These are phyloP conservation scores for Thalassiosira exigua DNA, from an alignment of 352 stramenopile species.

Conservation along the genomic window DNA sequence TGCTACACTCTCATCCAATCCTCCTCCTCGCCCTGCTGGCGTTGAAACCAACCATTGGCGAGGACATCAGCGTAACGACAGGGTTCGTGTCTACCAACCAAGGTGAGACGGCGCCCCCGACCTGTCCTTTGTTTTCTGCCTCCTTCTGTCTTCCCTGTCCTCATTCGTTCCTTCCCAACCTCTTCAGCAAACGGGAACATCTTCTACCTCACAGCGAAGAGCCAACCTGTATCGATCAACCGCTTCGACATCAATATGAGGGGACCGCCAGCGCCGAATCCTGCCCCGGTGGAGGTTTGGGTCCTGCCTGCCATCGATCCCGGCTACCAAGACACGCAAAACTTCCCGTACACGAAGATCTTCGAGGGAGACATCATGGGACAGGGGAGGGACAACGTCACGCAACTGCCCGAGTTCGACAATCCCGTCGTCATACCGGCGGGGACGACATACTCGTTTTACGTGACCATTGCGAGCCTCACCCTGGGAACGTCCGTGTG, in stretches of 20 bases:
- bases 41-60: no score
- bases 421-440: not conserved
- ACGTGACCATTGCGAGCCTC: not conserved
- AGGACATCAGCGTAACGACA: no score
- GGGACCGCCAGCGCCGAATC: not conserved
- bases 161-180: not conserved
- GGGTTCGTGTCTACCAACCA: no score
- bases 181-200: constrained; percentile 13
- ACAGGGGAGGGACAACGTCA: not conserved
- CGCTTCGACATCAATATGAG: constrained; percentile 18
- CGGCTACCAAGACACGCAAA: not conserved
- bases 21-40: no score
- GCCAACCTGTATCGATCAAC: constrained; percentile 11
- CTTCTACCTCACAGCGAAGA: constrained; percentile 19
- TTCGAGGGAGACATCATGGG: not conserved
- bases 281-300: not conserved
- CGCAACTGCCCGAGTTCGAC: not conserved
- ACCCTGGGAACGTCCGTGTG: not conserved
- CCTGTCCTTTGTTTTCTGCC: no score
- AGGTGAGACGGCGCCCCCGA: no score
- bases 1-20: no score
- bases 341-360: constrained; percentile 1
- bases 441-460: not conserved
- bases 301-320: not conserved
- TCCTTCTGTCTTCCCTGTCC: not conserved